phyloP scores from a whole-genome alignment of 75 land plant species.

The Picea sitchensis region DNA sequence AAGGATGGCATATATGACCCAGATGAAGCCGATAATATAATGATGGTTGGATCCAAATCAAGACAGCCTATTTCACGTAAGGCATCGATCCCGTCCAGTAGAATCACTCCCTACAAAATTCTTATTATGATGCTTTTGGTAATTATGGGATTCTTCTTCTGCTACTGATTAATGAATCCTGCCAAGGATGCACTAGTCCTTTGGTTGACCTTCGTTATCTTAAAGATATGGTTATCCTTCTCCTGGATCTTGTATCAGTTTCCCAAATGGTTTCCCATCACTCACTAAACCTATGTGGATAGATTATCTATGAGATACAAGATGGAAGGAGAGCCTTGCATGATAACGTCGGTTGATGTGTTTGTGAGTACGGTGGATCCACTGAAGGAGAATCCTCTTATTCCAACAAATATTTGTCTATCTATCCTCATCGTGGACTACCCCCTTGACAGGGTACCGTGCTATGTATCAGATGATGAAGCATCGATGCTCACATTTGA shows the following conservation, averaged over 20 bases:
- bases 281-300: constrained; percentile 82
- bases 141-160: constrained; percentile 69
- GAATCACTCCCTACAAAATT: constrained; percentile 78
- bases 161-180: constrained; percentile 64
- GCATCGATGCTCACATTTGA: too few species aligned
- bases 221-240: constrained; percentile 85
- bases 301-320: constrained; percentile 40
- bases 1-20: constrained; percentile 25
- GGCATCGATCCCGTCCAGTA: constrained; percentile 63
- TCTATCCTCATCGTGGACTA: too few species aligned
- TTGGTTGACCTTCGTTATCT: constrained; percentile 81
- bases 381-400: too few species aligned
- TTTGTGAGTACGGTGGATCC: too few species aligned
- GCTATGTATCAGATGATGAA: too few species aligned
- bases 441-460: too few species aligned
- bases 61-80: constrained; percentile 77
- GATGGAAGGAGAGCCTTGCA: not conserved
- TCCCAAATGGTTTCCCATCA: constrained; percentile 84
- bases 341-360: too few species aligned
- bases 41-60: constrained; percentile 71
- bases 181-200: constrained; percentile 66
- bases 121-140: constrained; percentile 72
- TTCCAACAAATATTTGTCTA: too few species aligned
- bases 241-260: constrained; percentile 94
- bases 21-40: not conserved